Base-by-base conservation (phyloP, 768 basidiomycete species). In the Lactifluus echinatus region DNA sequence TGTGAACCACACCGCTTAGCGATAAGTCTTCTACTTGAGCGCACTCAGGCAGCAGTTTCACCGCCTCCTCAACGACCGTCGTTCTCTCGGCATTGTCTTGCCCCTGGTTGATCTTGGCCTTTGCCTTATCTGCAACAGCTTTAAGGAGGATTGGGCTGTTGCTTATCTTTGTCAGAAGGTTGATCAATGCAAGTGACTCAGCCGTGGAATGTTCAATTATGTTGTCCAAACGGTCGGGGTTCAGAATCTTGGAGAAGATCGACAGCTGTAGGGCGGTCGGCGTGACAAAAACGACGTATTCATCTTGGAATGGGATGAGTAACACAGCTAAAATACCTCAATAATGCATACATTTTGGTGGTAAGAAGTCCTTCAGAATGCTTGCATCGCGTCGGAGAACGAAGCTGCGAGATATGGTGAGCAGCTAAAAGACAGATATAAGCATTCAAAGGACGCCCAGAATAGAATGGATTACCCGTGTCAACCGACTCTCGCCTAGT, bases 261-360 rank as follows among this genome's bases (percentile, higher is more conserved):
- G 80, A 74, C 6, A 89, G 70, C 64, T 99, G 95, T 17, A 96
- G 72, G n/a, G 71, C 48, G 0, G 93, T 93, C 0, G 96, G 95
- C 5, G 84, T 84, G 29, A 96, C 77, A 69, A 98, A 98, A n/a
- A 98, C 84, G n/a, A 95, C 88, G 67, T 95, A 97, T 82, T 99
- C 96, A 67, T 89, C 95, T 98, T 24, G 17, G 31, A 53, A 24
- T 48, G 36, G 11, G 29, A 23, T 58, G 24, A 60, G 11, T 36
- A 50, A 52, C 31, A 7, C 12, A 28, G 31, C 4, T 7, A 12
- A 40, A 23, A 12, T 43, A 12, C 26, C 6, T 4, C 15, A 31
- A 23, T 21, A 14, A 51, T 12, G 70, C 85, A 58, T 56, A 96
- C 94, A 76, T 75, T 96, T 96, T 1, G 96, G 93, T 10, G 95